Conservation (phyloP, 257 asterid species). For the Penstemon newberryi region DNA sequence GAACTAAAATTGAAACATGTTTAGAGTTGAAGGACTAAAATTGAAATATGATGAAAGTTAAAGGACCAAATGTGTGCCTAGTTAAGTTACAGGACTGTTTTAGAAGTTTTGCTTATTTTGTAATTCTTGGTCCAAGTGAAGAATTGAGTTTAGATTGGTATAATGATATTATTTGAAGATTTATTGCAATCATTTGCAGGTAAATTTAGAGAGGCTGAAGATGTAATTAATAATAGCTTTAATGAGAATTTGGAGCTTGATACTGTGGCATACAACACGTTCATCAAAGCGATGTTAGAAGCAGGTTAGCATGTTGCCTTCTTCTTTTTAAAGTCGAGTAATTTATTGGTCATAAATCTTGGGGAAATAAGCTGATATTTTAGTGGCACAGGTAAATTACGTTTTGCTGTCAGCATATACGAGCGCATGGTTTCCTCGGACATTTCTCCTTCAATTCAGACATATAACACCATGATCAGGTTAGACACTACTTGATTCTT, state of each 20-base stretch:
- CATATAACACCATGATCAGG: slow-evolving; percentile 96
- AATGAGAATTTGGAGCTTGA: slow-evolving; percentile 69
- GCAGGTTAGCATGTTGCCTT: slow-evolving; percentile 52
- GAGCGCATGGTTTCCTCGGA: slow-evolving; percentile 68
- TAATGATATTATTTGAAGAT: slow-evolving; percentile 26
- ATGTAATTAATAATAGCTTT: slow-evolving; percentile 56
- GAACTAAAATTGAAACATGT: too few relatives aligned
- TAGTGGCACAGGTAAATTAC: slow-evolving; percentile 70
- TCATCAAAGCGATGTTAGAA: slow-evolving; percentile 80
- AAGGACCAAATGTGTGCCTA: too few relatives aligned
- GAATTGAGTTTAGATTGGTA: slow-evolving; percentile 20
- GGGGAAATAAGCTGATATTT: slow-evolving; percentile 27
- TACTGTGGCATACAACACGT: slow-evolving; percentile 92
- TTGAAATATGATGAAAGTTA: too few relatives aligned
- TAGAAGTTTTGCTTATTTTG: too few relatives aligned
- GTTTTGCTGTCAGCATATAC: slow-evolving; percentile 60
- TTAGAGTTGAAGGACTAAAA: too few relatives aligned
- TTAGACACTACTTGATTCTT: slow-evolving; percentile 27
- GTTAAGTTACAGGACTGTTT: too few relatives aligned
- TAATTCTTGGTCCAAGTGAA: slow-evolving; percentile 9
- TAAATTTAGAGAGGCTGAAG: slow-evolving; percentile 58
- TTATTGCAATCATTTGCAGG: slow-evolving; percentile 48
- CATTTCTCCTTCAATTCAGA: slow-evolving; percentile 72
- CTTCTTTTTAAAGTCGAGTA: slow-evolving; percentile 2
- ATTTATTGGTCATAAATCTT: slow-evolving; percentile 17